Percentiles rank a stretch among this genome's conserved stretches.
phyloP scores from a whole-genome alignment of 352 stramenopile genomes.

The Pythium volutum region DNA sequence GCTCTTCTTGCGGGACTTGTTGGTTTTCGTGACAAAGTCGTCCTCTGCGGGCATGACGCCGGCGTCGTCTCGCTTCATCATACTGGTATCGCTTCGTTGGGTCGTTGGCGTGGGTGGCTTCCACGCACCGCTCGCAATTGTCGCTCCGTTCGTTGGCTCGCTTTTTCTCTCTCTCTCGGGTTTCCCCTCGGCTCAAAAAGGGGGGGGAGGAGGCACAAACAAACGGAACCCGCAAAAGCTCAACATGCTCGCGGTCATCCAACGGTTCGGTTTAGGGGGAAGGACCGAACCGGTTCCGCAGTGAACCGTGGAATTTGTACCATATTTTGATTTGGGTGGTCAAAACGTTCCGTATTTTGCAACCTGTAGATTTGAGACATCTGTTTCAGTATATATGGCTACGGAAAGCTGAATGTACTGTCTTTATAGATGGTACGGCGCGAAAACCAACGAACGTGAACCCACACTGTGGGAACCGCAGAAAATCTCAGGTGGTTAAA shows the following conservation, averaged over 20 bases:
- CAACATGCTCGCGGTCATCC: slow-evolving; percentile 19
- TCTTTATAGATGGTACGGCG: background rate
- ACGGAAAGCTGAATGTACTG: background rate
- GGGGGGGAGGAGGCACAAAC: background rate
- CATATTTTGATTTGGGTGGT: background rate
- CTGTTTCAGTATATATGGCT: slow-evolving; percentile 6
- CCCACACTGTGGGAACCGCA: too few species aligned
- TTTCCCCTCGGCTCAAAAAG: background rate
- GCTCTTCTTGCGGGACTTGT: slow-evolving; percentile 70
- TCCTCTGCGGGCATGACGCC: slow-evolving; percentile 29
- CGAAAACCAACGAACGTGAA: too few species aligned
- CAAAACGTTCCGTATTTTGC: background rate
- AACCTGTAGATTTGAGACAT: too few species aligned
- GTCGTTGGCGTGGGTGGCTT: background rate
- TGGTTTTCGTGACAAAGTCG: slow-evolving; percentile 77
- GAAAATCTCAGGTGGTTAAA: background rate
- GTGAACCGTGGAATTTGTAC: background rate
- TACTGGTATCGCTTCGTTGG: slow-evolving; percentile 1
- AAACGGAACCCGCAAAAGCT: slow-evolving; percentile 14
- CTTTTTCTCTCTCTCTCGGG: background rate
- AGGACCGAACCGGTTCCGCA: slow-evolving; percentile 5
- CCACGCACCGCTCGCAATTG: too few species aligned
- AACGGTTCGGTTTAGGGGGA: slow-evolving; percentile 9
- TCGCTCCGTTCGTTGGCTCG: background rate
- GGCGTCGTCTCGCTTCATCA: slow-evolving; percentile 37